Conservation (phyloP, 306 rosid genomes). For the Parietaria judaica region DNA sequence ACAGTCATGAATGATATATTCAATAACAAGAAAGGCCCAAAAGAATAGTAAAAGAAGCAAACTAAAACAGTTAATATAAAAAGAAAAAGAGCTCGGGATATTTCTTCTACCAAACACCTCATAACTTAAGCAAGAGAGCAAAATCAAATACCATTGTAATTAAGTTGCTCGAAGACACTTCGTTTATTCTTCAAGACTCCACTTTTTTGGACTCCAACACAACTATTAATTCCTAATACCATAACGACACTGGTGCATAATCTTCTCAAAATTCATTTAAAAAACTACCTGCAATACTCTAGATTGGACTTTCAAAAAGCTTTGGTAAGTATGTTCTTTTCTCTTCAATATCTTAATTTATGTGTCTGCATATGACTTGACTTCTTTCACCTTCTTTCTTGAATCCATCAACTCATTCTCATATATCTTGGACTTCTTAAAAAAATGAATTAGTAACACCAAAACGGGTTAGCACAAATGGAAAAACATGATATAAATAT, state of each 20-base stretch:
- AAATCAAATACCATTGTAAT: slow-evolving; percentile 53
- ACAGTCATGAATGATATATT: slow-evolving; percentile 14
- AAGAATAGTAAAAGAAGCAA: neutral
- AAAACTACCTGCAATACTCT: slow-evolving; percentile 63
- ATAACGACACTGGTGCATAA: slow-evolving; percentile 15
- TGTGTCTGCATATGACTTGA: slow-evolving; percentile 69
- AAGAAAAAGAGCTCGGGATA: too few species aligned
- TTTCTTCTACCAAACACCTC: too few species aligned
- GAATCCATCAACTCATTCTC: slow-evolving; percentile 49
- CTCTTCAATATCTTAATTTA: slow-evolving; percentile 67
- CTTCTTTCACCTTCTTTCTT: slow-evolving; percentile 54
- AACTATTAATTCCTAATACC: slow-evolving; percentile 50
- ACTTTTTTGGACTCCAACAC: slow-evolving; percentile 52
- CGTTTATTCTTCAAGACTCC: slow-evolving; percentile 56
- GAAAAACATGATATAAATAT: too few species aligned
- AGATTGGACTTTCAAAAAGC: slow-evolving; percentile 38
- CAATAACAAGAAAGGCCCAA: neutral
- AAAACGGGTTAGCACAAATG: too few species aligned
- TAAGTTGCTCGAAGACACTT: slow-evolving; percentile 56
- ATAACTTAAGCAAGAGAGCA: neutral
- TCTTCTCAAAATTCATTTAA: slow-evolving; percentile 5
- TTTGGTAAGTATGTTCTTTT: slow-evolving; percentile 59
- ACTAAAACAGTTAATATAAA: neutral
- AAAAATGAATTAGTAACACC: too few species aligned
- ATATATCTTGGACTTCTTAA: slow-evolving; percentile 51